Percentiles rank a stretch among this genome's conserved stretches.
Evolutionary conservation across 805 yeast genomes (phyloP).

Genomic region (Candida sithepensis): DNA sequence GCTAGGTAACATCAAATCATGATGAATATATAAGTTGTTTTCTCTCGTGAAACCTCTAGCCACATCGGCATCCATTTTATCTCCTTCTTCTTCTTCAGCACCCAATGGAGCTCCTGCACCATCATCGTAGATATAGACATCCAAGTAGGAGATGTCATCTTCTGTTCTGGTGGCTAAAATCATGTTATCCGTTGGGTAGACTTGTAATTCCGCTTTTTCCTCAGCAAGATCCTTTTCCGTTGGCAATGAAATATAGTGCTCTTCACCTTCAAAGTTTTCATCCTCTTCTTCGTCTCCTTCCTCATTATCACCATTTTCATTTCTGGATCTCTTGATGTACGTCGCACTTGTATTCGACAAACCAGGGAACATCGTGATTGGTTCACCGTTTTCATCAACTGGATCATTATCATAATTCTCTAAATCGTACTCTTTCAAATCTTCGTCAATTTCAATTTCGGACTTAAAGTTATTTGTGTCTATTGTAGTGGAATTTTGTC

Average conservation of each 20-base stretch:
- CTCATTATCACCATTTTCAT: slow-evolving; percentile 12
- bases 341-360: slow-evolving; percentile 55
- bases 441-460: slow-evolving; percentile 71
- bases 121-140: slow-evolving; percentile 92
- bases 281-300: slow-evolving; percentile 32
- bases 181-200: slow-evolving; percentile 86
- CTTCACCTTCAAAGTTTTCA: slow-evolving; percentile 35
- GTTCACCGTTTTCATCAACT: slow-evolving; percentile 50
- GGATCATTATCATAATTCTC: slow-evolving; percentile 78
- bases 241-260: slow-evolving; percentile 62
- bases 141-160: slow-evolving; percentile 88
- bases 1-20: slow-evolving; percentile 94
- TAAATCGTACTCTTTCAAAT: slow-evolving; percentile 80
- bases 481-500: slow-evolving; percentile 16
- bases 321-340: slow-evolving; percentile 36
- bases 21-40: slow-evolving; percentile 83
- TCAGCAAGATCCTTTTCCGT: slow-evolving; percentile 62
- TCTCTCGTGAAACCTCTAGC: slow-evolving; percentile 72
- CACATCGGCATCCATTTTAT: slow-evolving; percentile 65
- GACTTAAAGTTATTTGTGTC: slow-evolving; percentile 34
- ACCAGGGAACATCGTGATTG: slow-evolving; percentile 69
- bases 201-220: slow-evolving; percentile 79
- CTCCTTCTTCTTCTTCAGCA: slow-evolving; percentile 61
- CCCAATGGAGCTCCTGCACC: slow-evolving; percentile 80
- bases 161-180: slow-evolving; percentile 92